Percentiles rank a stretch among this genome's conserved stretches.
Evolutionary conservation across 139 green algal species (phyloP).

Genomic region (Protoeuglena noctilucae): DNA sequence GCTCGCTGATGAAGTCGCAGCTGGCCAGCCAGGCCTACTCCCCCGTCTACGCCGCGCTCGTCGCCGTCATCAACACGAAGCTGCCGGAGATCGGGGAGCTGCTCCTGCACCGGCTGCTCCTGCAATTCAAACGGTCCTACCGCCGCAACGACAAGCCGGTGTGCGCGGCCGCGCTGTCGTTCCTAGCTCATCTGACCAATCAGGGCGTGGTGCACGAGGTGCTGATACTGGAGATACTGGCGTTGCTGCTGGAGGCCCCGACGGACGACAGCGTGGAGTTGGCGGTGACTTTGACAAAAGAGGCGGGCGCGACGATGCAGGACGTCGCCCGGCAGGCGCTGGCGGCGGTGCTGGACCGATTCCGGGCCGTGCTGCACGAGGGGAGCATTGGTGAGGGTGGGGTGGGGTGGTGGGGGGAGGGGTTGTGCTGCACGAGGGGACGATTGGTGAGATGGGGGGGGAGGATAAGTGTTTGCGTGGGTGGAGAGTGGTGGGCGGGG

Average conservation of each 20-base stretch:
- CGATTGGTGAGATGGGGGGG: too few species aligned
- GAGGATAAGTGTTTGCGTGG: too few species aligned
- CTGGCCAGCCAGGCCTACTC: conserved; percentile 75
- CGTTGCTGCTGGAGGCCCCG: conserved; percentile 80
- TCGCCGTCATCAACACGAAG: conserved; percentile 95
- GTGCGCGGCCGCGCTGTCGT: conserved; percentile 54
- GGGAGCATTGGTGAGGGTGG: conserved; percentile 71
- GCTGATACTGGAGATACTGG: conserved; percentile 76
- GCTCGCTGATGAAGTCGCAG: conserved; percentile 82
- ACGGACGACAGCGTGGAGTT: conserved; percentile 85
- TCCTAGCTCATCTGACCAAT: conserved; percentile 91
- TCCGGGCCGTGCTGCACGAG: conserved; percentile 76
- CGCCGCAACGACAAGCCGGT: conserved; percentile 91
- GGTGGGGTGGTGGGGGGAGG: too few species aligned
- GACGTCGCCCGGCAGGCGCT: conserved; percentile 16
- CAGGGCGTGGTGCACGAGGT: conserved; percentile 74
- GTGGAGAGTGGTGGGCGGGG: too few species aligned
- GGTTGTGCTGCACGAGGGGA: too few species aligned
- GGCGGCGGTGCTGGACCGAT: conserved; percentile 68
- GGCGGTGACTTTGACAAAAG: conserved; percentile 41
- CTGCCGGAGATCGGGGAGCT: conserved; percentile 71
- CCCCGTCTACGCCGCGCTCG: conserved; percentile 73
- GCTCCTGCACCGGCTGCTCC: conserved; percentile 43
- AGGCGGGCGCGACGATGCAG: conserved; percentile 41
- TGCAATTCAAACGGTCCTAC: conserved; percentile 83